Evolutionary conservation across 2,329 filamentous ascomycete genomes (phyloP).

Genomic region (Ophiognomonia clavigignenti-juglandacearum): DNA sequence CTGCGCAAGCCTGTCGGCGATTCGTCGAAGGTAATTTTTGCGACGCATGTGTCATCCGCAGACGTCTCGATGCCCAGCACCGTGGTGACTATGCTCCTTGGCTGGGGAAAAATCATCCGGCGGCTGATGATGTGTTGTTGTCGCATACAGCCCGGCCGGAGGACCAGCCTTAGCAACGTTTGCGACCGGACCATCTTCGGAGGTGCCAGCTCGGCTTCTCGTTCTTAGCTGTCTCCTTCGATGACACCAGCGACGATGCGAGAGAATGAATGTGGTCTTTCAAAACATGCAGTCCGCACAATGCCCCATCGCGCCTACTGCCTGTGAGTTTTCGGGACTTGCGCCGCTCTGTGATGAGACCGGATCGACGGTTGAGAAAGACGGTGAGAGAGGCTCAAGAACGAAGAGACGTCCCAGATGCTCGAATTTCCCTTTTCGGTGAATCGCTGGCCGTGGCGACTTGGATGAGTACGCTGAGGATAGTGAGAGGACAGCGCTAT

Average conservation of each 20-base stretch:
- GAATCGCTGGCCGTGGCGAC: too few species aligned
- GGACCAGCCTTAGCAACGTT: neutral
- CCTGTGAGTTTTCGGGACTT: neutral
- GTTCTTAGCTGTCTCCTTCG: neutral
- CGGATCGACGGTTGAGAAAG: too few species aligned
- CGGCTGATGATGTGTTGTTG: neutral
- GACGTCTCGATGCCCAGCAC: slow-evolving; percentile 73
- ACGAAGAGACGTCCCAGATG: too few species aligned
- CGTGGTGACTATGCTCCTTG: neutral
- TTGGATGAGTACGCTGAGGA: neutral
- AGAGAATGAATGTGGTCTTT: too few species aligned
- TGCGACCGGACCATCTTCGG: slow-evolving; percentile 3
- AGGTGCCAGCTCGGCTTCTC: neutral
- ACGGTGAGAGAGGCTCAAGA: too few species aligned
- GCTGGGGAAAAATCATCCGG: neutral
- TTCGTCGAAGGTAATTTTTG: too few species aligned
- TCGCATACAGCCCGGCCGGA: neutral
- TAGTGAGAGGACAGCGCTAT: neutral
- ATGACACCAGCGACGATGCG: too few species aligned
- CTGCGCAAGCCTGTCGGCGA: too few species aligned
- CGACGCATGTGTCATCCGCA: slow-evolving; percentile 91
- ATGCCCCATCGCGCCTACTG: neutral
- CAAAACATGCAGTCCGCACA: neutral
- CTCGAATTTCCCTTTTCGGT: too few species aligned
- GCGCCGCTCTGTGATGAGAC: too few species aligned